A percentile compares a stretch with the other conserved stretches of the same genome.
These are phyloP conservation scores for Cupressus sempervirens DNA, from an alignment of 75 land plant genomes.

Conservation along the genomic window DNA sequence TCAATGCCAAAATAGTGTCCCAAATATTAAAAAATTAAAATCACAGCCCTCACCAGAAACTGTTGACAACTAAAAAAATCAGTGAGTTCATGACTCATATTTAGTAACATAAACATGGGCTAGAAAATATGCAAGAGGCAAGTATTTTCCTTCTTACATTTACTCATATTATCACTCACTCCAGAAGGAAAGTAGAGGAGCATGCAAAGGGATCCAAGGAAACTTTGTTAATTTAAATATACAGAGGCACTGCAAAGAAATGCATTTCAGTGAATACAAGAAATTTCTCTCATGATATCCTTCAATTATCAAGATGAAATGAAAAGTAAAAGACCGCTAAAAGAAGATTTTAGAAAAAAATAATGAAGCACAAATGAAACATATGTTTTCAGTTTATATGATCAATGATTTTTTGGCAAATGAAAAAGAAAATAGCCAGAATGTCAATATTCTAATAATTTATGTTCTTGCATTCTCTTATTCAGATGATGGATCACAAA, in stretches of 20 bases:
- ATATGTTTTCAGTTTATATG: neutral
- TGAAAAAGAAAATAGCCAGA: neutral
- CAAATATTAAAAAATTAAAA: neutral
- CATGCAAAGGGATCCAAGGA: neutral
- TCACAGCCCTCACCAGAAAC: neutral
- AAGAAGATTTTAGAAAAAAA: neutral
- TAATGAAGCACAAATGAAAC: neutral
- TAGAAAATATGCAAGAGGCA: too few relatives aligned
- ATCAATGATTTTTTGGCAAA: neutral
- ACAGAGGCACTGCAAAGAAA: neutral
- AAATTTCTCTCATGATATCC: neutral
- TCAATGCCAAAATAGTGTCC: neutral
- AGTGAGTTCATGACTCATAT: neutral
- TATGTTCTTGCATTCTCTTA: too few relatives aligned
- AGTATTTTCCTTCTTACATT: neutral
- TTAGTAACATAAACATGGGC: neutral
- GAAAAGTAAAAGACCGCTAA: neutral
- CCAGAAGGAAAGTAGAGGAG: neutral
- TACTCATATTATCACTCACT: neutral
- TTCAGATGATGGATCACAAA: too few relatives aligned
- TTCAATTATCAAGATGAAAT: neutral
- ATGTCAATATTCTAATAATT: too few relatives aligned
- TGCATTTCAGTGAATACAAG: neutral
- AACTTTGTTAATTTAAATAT: neutral
- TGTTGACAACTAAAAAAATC: neutral